Conservation (phyloP, 768 basidiomycete genomes). For the Roridomyces roridus region DNA sequence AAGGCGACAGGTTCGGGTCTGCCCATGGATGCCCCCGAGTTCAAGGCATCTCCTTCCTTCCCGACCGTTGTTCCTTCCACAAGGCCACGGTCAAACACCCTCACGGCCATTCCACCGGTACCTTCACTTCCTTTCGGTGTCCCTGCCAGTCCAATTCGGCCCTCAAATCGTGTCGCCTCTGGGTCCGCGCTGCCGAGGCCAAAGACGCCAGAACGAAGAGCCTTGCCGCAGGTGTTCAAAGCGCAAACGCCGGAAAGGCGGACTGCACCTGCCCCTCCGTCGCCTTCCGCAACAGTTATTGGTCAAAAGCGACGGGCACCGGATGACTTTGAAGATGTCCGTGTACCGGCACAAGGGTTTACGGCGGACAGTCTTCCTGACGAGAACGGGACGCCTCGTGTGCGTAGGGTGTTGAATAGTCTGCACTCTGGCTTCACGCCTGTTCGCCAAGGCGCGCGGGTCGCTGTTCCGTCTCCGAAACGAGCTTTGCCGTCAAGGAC, state of each 20-base stretch:
- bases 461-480: conserved; percentile 56
- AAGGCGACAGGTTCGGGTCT: conserved; percentile 45
- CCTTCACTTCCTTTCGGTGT: conserved; percentile 17
- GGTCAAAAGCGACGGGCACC: conserved; percentile 80
- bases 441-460: conserved; percentile 49
- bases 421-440: conserved; percentile 78
- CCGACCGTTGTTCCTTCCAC: conserved; percentile 14
- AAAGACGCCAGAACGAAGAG: conserved; percentile 59
- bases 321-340: conserved; percentile 72
- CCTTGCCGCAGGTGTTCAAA: conserved; percentile 52
- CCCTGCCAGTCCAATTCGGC: conserved; percentile 15
- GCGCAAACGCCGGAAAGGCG: conserved; percentile 56
- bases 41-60: conserved; percentile 17
- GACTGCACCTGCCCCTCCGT: conserved; percentile 31
- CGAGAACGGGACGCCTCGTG: conserved; percentile 60
- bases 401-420: conserved; percentile 62
- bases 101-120: conserved; percentile 25
- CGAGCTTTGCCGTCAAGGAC: conserved; percentile 41
- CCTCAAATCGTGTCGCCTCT: conserved; percentile 45
- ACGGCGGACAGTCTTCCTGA: conserved; percentile 58
- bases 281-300: conserved; percentile 46
- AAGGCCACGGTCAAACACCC: conserved; percentile 38
- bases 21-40: conserved; percentile 14
- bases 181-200: conserved; percentile 48
- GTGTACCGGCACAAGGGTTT: conserved; percentile 70